Percentiles rank a stretch among this genome's conserved stretches.
These are phyloP conservation scores for Leucocoprinus leucothites DNA, from an alignment of 768 basidiomycete genomes.

Conservation along the genomic window DNA sequence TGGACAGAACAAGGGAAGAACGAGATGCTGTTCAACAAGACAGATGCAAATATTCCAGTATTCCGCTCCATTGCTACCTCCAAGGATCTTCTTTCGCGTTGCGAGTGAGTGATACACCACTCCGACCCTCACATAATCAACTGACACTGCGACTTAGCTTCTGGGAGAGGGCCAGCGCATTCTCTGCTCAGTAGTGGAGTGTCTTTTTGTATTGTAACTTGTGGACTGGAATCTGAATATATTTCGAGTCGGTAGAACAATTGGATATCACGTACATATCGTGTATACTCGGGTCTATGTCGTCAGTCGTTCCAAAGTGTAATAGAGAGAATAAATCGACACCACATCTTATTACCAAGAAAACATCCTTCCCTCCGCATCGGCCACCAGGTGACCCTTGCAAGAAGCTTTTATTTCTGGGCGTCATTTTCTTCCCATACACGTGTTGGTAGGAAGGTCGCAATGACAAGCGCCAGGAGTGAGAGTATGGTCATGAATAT, in stretches of 20 bases:
- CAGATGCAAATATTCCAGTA: conserved; percentile 24
- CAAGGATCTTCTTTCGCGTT: not conserved
- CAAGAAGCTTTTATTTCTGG: conserved; percentile 1
- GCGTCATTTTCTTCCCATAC: conserved; percentile 28
- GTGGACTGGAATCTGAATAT: no score
- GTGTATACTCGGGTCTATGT: not conserved
- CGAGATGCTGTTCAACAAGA: conserved; percentile 49
- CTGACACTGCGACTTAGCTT: not conserved
- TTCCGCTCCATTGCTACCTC: conserved; percentile 1
- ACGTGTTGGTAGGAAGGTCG: conserved; percentile 31
- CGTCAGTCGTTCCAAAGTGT: not conserved
- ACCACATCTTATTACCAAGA: not conserved
- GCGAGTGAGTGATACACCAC: conserved; percentile 3
- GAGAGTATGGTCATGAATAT: conserved; percentile 31
- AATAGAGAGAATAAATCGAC: no score
- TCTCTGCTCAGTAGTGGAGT: conserved; percentile 1
- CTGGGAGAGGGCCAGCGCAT: conserved; percentile 4
- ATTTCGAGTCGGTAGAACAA: no score
- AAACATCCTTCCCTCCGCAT: not conserved
- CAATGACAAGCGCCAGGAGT: conserved; percentile 28
- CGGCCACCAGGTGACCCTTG: not conserved
- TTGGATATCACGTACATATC: no score
- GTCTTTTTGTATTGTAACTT: no score
- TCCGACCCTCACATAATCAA: not conserved
- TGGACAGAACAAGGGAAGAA: conserved; percentile 20